Evolutionary conservation across 1,284 basidiomycete species (phyloP).

Genomic region (Mycosarcoma mackinlayi): DNA sequence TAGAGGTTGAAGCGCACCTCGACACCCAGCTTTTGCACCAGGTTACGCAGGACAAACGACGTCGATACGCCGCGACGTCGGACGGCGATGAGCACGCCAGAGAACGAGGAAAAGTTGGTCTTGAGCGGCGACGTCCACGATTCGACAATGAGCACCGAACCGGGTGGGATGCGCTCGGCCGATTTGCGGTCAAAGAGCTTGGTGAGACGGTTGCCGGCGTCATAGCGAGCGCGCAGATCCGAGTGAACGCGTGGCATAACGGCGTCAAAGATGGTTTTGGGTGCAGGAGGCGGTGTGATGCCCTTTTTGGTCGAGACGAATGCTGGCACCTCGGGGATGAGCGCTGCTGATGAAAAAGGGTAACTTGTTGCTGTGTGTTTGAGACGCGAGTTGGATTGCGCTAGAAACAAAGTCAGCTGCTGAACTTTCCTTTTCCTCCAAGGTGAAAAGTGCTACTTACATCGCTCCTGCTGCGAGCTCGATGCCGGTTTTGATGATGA

Average conservation of each 20-base stretch:
- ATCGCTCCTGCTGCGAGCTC: constrained; percentile 21
- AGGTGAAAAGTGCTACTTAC: constrained; percentile 12
- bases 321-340: constrained; percentile 32
- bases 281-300: constrained; percentile 41
- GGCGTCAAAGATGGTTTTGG: constrained; percentile 46
- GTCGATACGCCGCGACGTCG: constrained; percentile 61
- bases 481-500: constrained; percentile 8
- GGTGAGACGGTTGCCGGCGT: constrained; percentile 58
- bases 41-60: constrained; percentile 63
- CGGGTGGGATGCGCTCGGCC: constrained; percentile 56
- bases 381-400: not conserved
- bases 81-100: constrained; percentile 64
- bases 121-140: constrained; percentile 58
- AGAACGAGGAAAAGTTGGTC: constrained; percentile 60
- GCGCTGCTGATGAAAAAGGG: constrained; percentile 55
- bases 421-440: too few relatives aligned
- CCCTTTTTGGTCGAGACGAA: constrained; percentile 41
- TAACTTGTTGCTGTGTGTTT: constrained; percentile 25
- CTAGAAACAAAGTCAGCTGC: too few relatives aligned
- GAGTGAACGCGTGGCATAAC: constrained; percentile 60
- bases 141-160: constrained; percentile 65
- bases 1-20: constrained; percentile 66
- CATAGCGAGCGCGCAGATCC: constrained; percentile 56
- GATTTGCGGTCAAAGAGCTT: constrained; percentile 62
- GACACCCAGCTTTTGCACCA: constrained; percentile 67